A percentile compares a stretch with the other conserved stretches of the same genome.
phyloP scores from a whole-genome alignment of 345 rosid genomes.

The Aquilaria yunnanensis region DNA sequence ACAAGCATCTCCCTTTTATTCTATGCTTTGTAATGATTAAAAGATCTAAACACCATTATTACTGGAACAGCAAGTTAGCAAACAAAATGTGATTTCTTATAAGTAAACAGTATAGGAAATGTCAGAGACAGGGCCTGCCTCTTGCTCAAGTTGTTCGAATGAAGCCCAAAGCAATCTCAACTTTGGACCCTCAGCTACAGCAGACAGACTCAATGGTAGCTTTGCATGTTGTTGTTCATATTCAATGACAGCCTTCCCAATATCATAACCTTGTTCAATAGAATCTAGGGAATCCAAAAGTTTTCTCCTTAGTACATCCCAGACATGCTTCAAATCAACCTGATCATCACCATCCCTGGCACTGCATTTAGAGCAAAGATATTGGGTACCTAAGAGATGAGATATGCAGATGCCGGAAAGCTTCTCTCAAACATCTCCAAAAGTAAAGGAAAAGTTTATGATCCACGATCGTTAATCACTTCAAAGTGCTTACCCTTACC shows the following conservation, averaged over 20 bases:
- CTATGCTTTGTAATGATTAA: no score
- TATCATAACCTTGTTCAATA: conserved; percentile 29
- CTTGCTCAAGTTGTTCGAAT: conserved; percentile 63
- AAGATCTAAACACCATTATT: no score
- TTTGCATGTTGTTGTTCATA: conserved; percentile 37
- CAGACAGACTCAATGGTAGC: conserved; percentile 54
- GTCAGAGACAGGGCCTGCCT: conserved; percentile 50
- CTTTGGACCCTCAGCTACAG: conserved; percentile 65
- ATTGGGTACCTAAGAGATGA: conserved; percentile 5
- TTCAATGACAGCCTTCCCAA: conserved; percentile 36
- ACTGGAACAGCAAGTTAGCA: no score
- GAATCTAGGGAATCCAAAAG: conserved; percentile 65
- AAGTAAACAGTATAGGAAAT: conserved; percentile 14
- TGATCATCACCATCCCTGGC: conserved; percentile 32
- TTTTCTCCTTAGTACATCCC: conserved; percentile 65
- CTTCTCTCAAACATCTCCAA: neutral
- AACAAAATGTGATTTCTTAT: no score
- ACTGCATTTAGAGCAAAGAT: conserved; percentile 23
- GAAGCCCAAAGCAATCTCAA: conserved; percentile 69
- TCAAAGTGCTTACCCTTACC: conserved; percentile 70
- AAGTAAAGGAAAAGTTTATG: neutral
- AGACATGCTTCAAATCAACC: conserved; percentile 31
- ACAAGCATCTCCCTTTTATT: no score
- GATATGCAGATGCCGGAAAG: neutral
- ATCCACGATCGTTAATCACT: conserved; percentile 1